A percentile compares a stretch with the other conserved stretches of the same genome.
phyloP scores from a whole-genome alignment of 2,329 filamentous ascomycete species.

The Pseudocercospora macadamiae region DNA sequence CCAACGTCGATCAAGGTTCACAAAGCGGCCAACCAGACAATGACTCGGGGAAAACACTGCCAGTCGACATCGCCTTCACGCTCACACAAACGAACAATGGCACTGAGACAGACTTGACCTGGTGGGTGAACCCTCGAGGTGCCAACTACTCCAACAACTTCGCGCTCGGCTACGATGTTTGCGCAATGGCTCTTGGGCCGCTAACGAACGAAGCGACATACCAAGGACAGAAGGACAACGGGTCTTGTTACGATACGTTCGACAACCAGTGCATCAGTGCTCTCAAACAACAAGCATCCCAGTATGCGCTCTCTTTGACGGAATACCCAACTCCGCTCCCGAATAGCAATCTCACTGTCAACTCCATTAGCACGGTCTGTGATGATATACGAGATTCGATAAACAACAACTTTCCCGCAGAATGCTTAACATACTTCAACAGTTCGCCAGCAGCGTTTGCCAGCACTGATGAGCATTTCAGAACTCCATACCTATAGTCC shows the following conservation, averaged over 20 bases:
- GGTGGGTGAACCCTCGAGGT: slow-evolving; percentile 11
- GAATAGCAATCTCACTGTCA: slow-evolving; percentile 1
- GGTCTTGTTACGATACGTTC: slow-evolving; percentile 7
- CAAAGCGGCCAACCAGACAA: too few species aligned
- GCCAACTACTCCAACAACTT: slow-evolving; percentile 17
- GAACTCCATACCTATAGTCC: not conserved
- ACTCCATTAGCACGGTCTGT: not conserved
- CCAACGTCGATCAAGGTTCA: too few species aligned
- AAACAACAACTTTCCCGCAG: not conserved
- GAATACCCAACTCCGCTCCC: not conserved
- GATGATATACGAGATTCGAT: not conserved
- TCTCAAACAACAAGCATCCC: not conserved
- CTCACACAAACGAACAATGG: too few species aligned
- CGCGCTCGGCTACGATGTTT: slow-evolving; percentile 15
- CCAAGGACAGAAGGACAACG: slow-evolving; percentile 14
- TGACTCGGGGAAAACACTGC: too few species aligned
- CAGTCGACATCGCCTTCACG: too few species aligned
- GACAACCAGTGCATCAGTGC: slow-evolving; percentile 13
- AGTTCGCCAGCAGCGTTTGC: too few species aligned
- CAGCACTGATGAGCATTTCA: slow-evolving; percentile 1
- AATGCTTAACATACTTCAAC: not conserved
- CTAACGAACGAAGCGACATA: not conserved
- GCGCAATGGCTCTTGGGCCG: not conserved
- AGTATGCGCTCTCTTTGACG: not conserved
- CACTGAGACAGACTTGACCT: not conserved